phyloP scores from a whole-genome alignment of 2,329 filamentous ascomycete species.

The Cladosporium phlei region DNA sequence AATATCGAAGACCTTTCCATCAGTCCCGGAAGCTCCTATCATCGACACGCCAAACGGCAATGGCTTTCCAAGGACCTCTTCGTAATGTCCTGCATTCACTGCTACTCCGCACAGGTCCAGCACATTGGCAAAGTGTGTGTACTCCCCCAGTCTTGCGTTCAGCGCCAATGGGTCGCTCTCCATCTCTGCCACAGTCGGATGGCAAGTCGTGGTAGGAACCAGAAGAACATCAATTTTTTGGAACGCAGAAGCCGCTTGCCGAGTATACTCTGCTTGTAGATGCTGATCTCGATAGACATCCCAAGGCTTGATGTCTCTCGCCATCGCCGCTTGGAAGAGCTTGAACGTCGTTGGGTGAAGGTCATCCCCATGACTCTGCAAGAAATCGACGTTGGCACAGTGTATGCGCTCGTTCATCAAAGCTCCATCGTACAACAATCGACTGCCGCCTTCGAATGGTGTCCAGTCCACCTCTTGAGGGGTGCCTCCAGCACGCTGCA shows the following conservation, averaged over 20 bases:
- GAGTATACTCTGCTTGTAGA: constrained; percentile 41
- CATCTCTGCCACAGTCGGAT: constrained; percentile 51
- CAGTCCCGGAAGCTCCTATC: constrained; percentile 34
- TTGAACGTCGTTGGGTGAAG: constrained; percentile 48
- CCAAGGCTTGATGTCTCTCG: constrained; percentile 38
- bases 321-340: constrained; percentile 40
- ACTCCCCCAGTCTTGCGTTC: constrained; percentile 52
- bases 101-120: constrained; percentile 53
- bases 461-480: constrained; percentile 45
- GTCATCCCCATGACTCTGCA: constrained; percentile 33
- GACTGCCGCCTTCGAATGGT: constrained; percentile 49
- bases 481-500: constrained; percentile 40
- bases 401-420: constrained; percentile 55
- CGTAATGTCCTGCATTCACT: constrained; percentile 47
- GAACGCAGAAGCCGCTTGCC: constrained; percentile 40
- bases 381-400: constrained; percentile 37
- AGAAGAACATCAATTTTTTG: constrained; percentile 45
- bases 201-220: constrained; percentile 48
- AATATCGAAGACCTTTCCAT: constrained; percentile 39
- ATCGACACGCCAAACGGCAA: constrained; percentile 41
- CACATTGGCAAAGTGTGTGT: constrained; percentile 59
- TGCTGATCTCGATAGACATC: constrained; percentile 48
- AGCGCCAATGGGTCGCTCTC: constrained; percentile 48
- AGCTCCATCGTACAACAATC: constrained; percentile 53
- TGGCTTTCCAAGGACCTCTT: constrained; percentile 20